Conservation (phyloP, 2,329 filamentous ascomycete species). For the Periglandula ipomoeae region DNA sequence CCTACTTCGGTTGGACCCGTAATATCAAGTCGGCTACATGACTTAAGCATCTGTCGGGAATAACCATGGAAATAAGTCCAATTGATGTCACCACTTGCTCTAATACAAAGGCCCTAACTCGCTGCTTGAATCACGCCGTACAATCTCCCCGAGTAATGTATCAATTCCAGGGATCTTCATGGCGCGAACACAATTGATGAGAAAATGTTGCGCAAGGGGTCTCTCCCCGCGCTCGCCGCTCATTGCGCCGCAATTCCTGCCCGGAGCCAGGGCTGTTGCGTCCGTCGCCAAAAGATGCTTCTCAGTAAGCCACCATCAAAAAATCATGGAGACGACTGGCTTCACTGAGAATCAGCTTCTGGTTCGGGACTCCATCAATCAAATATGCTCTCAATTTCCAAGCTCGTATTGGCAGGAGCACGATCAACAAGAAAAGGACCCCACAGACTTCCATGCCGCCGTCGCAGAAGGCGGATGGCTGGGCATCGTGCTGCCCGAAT, state of each 20-base stretch:
- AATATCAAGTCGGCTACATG: too few species aligned
- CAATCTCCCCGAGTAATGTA: too few species aligned
- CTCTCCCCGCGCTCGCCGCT: not conserved
- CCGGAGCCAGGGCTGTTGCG: not conserved
- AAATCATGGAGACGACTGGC: constrained; percentile 61
- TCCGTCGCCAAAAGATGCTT: not conserved
- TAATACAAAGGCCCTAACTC: not conserved
- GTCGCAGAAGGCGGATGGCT: constrained; percentile 71
- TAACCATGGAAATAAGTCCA: not conserved
- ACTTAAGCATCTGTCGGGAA: not conserved
- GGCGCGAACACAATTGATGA: not conserved
- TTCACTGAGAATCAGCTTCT: constrained; percentile 66
- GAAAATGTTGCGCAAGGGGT: not conserved
- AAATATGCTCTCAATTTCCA: constrained; percentile 61
- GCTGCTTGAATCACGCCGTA: too few species aligned
- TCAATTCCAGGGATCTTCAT: too few species aligned
- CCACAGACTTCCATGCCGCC: constrained; percentile 65
- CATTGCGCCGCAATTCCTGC: not conserved
- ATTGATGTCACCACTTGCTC: not conserved
- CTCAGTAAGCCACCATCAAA: constrained; percentile 6
- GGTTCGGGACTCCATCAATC: constrained; percentile 60
- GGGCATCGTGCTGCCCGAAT: constrained; percentile 68
- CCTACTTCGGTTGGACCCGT: too few species aligned
- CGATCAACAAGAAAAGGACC: constrained; percentile 62
- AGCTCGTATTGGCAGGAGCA: constrained; percentile 69